phyloP scores from a whole-genome alignment of 495 filamentous ascomycete genomes.

The Lophium mytilinum region DNA sequence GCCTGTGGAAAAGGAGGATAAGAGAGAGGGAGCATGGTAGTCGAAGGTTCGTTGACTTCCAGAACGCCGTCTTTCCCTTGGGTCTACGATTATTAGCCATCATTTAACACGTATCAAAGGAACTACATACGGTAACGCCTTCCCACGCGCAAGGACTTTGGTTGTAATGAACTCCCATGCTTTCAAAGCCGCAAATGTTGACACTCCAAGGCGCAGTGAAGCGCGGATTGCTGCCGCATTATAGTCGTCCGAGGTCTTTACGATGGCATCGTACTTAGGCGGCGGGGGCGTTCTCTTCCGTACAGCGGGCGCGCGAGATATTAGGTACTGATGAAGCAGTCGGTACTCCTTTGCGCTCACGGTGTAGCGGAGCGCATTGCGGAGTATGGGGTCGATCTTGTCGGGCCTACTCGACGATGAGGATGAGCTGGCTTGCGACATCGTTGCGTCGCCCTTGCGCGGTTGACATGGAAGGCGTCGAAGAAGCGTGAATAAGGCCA shows the following conservation, averaged over 20 bases:
- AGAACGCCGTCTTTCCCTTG: conserved; percentile 44
- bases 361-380: conserved; percentile 74
- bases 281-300: conserved; percentile 55
- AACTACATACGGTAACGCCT: conserved; percentile 33
- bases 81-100: conserved; percentile 6
- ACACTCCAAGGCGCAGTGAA: conserved; percentile 67
- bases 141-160: conserved; percentile 31
- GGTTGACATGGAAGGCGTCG: not conserved
- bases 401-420: conserved; percentile 14
- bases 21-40: conserved; percentile 74
- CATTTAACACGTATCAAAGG: not conserved
- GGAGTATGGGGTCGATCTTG: conserved; percentile 51
- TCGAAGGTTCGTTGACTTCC: conserved; percentile 63
- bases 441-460: not conserved
- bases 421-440: conserved; percentile 7
- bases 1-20: conserved; percentile 76
- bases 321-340: conserved; percentile 66
- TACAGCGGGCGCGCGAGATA: conserved; percentile 52
- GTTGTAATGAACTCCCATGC: conserved; percentile 51
- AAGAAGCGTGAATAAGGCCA: not conserved
- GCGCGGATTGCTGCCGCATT: conserved; percentile 72
- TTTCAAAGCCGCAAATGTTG: conserved; percentile 61
- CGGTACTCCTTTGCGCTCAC: conserved; percentile 81
- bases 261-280: conserved; percentile 43
- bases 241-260: conserved; percentile 55